phyloP scores from a whole-genome alignment of 2,329 filamentous ascomycete species.

The Whalleya microplaca region DNA sequence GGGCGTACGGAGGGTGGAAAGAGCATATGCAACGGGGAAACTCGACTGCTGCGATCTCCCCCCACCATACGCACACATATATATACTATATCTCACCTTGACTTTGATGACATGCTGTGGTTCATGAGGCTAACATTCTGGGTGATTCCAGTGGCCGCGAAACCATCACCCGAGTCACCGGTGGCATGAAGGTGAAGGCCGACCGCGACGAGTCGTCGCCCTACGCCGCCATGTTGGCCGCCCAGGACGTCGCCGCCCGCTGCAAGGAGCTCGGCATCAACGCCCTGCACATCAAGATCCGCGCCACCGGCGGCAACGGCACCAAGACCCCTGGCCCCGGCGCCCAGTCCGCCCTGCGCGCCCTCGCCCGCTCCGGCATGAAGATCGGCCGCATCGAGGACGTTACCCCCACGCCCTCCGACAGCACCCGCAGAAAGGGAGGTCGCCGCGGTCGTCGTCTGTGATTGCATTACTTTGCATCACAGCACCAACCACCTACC shows the following conservation, averaged over 20 bases:
- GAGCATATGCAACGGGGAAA: neutral
- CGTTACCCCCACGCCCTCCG: conserved; percentile 97
- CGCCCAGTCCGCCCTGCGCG: conserved; percentile 98
- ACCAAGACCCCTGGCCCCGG: conserved; percentile 99
- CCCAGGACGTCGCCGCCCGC: conserved; percentile 93
- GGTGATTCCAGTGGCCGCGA: conserved; percentile 90
- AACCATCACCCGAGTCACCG: conserved; percentile 99
- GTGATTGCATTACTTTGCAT: conserved; percentile 59
- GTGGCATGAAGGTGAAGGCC: conserved; percentile 99
- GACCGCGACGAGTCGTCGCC: conserved; percentile 99
- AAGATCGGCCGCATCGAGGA: conserved; percentile 99
- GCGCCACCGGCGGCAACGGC: conserved; percentile 98
- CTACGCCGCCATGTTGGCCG: conserved; percentile 99
- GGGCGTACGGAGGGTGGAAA: neutral
- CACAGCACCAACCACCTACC: conserved; percentile 34
- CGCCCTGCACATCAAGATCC: conserved; percentile 99
- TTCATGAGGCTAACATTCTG: conserved; percentile 64
- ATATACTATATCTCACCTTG: conserved; percentile 3
- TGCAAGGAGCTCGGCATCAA: conserved; percentile 75
- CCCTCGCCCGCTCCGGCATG: conserved; percentile 98
- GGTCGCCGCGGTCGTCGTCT: conserved; percentile 99
- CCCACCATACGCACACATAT: conserved; percentile 6
- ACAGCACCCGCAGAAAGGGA: conserved; percentile 99
- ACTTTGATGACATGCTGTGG: conserved; percentile 35
- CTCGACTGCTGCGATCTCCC: conserved; percentile 10